These are phyloP conservation scores for Cenchrus fungigraminus DNA, from an alignment of 176 grass and related monocot genomes.

Conservation along the genomic window DNA sequence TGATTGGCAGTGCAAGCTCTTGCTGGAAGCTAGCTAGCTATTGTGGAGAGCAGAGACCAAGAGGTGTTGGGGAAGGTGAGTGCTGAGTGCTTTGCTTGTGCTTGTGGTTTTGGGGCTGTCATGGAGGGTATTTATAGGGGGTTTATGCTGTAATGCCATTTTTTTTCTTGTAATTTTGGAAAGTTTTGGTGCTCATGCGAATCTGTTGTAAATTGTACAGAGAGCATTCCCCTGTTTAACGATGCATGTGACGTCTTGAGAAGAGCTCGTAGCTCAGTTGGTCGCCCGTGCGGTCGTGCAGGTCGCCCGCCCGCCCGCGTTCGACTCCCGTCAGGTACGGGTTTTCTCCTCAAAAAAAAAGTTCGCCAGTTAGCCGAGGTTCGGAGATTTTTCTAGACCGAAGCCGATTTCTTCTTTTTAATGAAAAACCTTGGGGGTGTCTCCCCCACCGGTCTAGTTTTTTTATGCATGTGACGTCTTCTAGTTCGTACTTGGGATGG, in stretches of 20 bases:
- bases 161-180: neutral
- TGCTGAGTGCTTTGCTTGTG: slow-evolving; percentile 14
- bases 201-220: neutral
- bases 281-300: too few species aligned
- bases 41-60: neutral
- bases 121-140: slow-evolving; percentile 43
- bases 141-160: neutral
- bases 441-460: too few species aligned
- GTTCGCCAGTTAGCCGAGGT: too few species aligned
- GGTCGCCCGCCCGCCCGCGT: too few species aligned
- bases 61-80: neutral
- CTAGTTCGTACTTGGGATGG: neutral
- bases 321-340: too few species aligned
- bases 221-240: neutral
- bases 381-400: too few species aligned
- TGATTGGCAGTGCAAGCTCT: neutral
- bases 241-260: neutral
- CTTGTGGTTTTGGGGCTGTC: neutral
- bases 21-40: neutral
- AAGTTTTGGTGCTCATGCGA: neutral
- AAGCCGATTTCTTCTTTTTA: too few species aligned
- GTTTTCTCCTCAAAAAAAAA: too few species aligned
- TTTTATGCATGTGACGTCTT: neutral
- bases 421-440: too few species aligned
- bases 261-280: too few species aligned